These are phyloP conservation scores for Hericium alpestre DNA, from an alignment of 768 basidiomycete species.

Conservation along the genomic window DNA sequence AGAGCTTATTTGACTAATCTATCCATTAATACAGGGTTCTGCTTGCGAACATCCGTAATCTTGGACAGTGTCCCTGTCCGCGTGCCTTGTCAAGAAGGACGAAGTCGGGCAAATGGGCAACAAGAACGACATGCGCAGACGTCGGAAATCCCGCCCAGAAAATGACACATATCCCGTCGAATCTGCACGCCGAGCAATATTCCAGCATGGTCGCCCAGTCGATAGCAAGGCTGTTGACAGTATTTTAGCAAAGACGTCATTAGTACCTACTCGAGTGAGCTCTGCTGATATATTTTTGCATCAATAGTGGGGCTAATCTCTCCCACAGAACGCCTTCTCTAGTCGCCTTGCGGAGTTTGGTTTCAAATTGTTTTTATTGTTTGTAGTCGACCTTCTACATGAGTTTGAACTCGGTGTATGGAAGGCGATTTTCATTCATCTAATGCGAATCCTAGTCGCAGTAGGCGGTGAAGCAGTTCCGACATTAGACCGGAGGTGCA, in stretches of 20 bases:
- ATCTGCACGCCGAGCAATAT: neutral
- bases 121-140: slow-evolving; percentile 9
- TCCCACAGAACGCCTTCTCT: slow-evolving; percentile 26
- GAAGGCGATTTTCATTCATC: slow-evolving; percentile 27
- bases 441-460: slow-evolving; percentile 24
- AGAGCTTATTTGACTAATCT: too few relatives aligned
- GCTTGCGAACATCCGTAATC: slow-evolving; percentile 16
- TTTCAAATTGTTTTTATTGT: slow-evolving; percentile 18
- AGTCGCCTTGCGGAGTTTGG: slow-evolving; percentile 13
- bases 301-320: too few relatives aligned
- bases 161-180: neutral
- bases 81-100: slow-evolving; percentile 18
- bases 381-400: slow-evolving; percentile 29
- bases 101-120: slow-evolving; percentile 12
- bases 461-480: neutral
- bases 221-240: neutral
- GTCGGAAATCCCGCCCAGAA: neutral
- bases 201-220: neutral
- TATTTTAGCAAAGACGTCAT: slow-evolving; percentile 16
- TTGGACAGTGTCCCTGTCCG: slow-evolving; percentile 22
- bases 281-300: neutral
- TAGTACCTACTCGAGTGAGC: slow-evolving; percentile 22
- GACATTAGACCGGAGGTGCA: too few relatives aligned
- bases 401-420: slow-evolving; percentile 32
- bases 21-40: slow-evolving; percentile 11